Percentiles rank a stretch among this genome's conserved stretches.
Evolutionary conservation across 23 red algal species (phyloP).

Genomic region (Agarophyton chilense): DNA sequence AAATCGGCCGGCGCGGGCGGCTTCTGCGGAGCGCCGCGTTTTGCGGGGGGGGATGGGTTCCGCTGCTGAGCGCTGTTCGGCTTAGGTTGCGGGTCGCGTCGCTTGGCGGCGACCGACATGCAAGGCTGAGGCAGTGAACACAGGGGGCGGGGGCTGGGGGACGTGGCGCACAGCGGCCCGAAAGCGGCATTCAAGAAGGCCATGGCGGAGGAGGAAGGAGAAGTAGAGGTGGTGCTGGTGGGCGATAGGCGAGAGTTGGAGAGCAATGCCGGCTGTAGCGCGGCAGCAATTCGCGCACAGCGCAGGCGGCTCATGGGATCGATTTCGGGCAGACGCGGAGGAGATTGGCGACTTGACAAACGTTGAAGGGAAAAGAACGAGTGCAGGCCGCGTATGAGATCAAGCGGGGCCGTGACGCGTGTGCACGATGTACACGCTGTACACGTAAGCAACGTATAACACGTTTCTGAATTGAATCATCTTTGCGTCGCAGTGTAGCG

Average conservation of each 20-base stretch:
- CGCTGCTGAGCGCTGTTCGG: no score
- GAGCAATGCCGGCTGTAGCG: background rate
- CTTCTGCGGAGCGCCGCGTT: background rate
- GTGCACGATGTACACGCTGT: background rate
- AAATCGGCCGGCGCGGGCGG: constrained; percentile 26
- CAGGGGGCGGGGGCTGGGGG: background rate
- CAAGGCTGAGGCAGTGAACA: background rate
- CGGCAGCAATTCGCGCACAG: background rate
- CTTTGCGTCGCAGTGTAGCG: background rate
- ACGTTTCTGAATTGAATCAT: no score
- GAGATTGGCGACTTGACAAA: background rate
- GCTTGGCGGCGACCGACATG: background rate
- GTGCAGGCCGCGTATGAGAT: background rate
- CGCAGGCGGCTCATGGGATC: background rate
- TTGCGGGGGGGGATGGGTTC: background rate
- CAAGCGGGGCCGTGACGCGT: background rate
- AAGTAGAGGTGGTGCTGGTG: background rate
- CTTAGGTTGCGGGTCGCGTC: background rate
- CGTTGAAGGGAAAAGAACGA: no score
- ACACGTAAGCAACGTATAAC: background rate
- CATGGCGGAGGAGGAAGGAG: background rate
- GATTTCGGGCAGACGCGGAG: background rate
- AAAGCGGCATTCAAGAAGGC: background rate
- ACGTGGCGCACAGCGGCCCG: background rate
- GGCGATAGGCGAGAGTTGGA: background rate